Evolutionary conservation across 2,329 filamentous ascomycete species (phyloP), one percentile per base, ranked within the genome.

Genomic region (Cercospora janseana): DNA sequence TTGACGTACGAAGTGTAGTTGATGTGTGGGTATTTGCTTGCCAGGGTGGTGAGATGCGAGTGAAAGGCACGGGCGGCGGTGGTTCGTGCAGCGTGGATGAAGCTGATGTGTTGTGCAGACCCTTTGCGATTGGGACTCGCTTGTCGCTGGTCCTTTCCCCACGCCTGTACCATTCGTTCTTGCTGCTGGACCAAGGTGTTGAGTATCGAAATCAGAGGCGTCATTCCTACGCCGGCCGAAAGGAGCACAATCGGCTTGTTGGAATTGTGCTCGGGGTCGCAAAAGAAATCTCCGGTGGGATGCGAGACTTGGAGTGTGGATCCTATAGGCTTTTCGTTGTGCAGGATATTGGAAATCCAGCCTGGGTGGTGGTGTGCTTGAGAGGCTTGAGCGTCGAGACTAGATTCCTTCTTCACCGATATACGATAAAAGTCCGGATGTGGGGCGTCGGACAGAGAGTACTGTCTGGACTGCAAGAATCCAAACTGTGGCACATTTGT

Each of bases 401-500:
- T 83, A 2, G 71, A 66, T 61, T 88, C 84, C 52, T 76, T 79
- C 75, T 88, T 88, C 49, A 90, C 77, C 42, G 79, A 86, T 69
- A 89, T 83, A 23, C 86, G 80, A 68, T 87, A 86, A 68, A 82
- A 78, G 42, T 80, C 75, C 6, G 76, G 70, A 2, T 73, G 72
- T 2, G 82, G 84, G 42, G 79, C 75, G 56, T 88, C 84, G 61
- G 80, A 85, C 54, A 90, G 75, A 20, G 83, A 87, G 70, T 88
- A 90, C 67, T 89, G 86, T 24, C 86, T 75, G 13, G 81, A 76
- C 67, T 90, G 86, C 57, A 75, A 69, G 63, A 81, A 75, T n/a
- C 79, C 78, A 16, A 86, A 74, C 40, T 73, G 71, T 1, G 80
- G 78, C 0, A 86, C 76, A 42, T 76, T 72, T 6, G 83, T 66